Conservation (phyloP, 495 filamentous ascomycete species). For the Staphylotrichum longicolle region DNA sequence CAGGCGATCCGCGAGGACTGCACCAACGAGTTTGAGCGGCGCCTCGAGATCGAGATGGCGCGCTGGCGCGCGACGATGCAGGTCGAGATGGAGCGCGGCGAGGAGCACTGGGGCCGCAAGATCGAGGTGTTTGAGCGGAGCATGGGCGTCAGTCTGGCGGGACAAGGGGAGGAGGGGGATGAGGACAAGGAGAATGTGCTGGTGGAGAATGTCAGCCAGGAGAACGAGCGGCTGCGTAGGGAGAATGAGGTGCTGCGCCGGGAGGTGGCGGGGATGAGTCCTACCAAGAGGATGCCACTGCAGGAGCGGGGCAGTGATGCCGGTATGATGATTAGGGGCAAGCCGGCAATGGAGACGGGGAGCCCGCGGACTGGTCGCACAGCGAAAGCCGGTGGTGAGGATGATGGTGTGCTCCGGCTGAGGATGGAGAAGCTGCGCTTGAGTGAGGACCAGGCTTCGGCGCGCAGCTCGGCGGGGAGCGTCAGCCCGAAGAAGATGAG, state of each 20-base stretch:
- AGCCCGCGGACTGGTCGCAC: conserved; percentile 14
- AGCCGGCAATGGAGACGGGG: conserved; percentile 15
- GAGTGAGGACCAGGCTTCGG: conserved; percentile 21
- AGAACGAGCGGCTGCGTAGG: conserved; percentile 58
- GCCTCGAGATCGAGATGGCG: conserved; percentile 67
- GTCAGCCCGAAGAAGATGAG: conserved; percentile 42
- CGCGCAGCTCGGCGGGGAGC: conserved; percentile 11
- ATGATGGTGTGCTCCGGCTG: conserved; percentile 22
- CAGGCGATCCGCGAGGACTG: conserved; percentile 88
- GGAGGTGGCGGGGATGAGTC: conserved; percentile 45
- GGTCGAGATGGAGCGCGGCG: conserved; percentile 66
- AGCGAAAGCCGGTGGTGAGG: conserved; percentile 13
- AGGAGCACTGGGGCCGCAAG: conserved; percentile 87
- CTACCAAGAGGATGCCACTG: conserved; percentile 45
- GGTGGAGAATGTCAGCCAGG: conserved; percentile 57
- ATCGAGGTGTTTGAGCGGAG: conserved; percentile 77
- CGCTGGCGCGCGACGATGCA: conserved; percentile 74
- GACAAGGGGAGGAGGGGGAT: conserved; percentile 28
- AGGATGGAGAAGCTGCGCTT: conserved; percentile 30
- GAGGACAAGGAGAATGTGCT: conserved; percentile 53
- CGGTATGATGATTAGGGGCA: not conserved
- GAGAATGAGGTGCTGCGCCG: conserved; percentile 51
- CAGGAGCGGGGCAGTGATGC: conserved; percentile 38
- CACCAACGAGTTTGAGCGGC: conserved; percentile 77
- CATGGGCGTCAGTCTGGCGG: conserved; percentile 44